phyloP scores from a whole-genome alignment of 768 basidiomycete species.

The Tricholoma furcatifolium region DNA sequence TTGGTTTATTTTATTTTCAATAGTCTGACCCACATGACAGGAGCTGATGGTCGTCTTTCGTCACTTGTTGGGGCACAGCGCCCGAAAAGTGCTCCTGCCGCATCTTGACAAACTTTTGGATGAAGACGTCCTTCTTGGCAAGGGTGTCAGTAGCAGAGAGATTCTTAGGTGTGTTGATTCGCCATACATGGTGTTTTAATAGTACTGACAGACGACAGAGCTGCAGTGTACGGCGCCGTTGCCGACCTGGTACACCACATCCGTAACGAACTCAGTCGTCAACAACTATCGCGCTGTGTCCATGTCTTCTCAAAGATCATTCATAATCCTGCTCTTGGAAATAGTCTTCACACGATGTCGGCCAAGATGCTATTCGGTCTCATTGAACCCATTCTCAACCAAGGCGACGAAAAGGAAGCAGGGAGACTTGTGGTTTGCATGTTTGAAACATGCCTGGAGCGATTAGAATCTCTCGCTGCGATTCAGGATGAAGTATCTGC shows the following conservation, averaged over 20 bases:
- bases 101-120: conserved; percentile 90
- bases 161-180: conserved; percentile 57
- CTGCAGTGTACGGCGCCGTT: conserved; percentile 81
- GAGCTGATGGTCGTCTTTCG: conserved; percentile 92
- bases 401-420: conserved; percentile 70
- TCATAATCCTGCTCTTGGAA: conserved; percentile 82
- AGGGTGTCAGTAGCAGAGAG: conserved; percentile 81
- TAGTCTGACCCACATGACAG: conserved; percentile 36
- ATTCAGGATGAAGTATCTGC: conserved; percentile 56
- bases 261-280: conserved; percentile 72
- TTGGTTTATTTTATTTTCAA: neutral
- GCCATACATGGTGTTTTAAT: neutral
- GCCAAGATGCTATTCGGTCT: conserved; percentile 92
- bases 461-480: conserved; percentile 76
- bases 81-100: conserved; percentile 74
- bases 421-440: conserved; percentile 69
- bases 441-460: conserved; percentile 81
- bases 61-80: conserved; percentile 79
- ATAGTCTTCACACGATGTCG: conserved; percentile 83
- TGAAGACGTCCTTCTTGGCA: conserved; percentile 86
- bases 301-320: conserved; percentile 85
- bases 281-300: conserved; percentile 76
- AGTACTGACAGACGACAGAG: conserved; percentile 38
- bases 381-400: conserved; percentile 76
- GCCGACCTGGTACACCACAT: conserved; percentile 94